Evolutionary conservation across 1,284 basidiomycete genomes (phyloP).

Genomic region (Moesziomyces sp.): DNA sequence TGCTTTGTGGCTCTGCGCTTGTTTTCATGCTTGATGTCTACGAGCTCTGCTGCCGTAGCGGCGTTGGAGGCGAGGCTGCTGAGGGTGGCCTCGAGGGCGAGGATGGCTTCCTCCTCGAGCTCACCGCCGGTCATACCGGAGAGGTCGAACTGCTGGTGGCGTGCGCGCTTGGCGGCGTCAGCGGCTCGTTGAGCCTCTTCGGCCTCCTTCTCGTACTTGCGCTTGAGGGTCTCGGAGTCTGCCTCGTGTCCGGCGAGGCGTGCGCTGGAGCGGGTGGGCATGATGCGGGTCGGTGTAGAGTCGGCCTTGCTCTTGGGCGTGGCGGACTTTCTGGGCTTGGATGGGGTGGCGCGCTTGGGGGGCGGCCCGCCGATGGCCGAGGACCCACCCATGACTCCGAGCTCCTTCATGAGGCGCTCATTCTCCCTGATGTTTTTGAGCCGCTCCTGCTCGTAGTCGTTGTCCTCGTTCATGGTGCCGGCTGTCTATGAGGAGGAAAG

Average conservation of each 20-base stretch:
- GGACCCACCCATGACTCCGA: constrained; percentile 55
- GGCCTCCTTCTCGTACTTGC: constrained; percentile 54
- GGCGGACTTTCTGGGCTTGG: constrained; percentile 35
- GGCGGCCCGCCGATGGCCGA: constrained; percentile 39
- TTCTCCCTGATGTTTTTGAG: constrained; percentile 64
- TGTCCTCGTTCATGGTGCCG: constrained; percentile 36
- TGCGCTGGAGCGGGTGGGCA: constrained; percentile 50
- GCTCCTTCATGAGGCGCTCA: constrained; percentile 60
- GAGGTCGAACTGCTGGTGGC: constrained; percentile 54
- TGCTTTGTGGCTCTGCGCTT: constrained; percentile 9
- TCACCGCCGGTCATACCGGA: constrained; percentile 41
- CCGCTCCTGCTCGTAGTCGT: constrained; percentile 59
- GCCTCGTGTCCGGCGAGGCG: constrained; percentile 53
- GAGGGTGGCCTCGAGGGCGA: constrained; percentile 33
- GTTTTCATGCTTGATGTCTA: constrained; percentile 36
- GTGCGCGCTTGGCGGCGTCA: constrained; percentile 49
- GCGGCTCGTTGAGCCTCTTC: constrained; percentile 40
- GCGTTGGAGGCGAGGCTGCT: constrained; percentile 18
- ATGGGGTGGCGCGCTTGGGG: constrained; percentile 25
- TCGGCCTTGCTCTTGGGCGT: constrained; percentile 35
- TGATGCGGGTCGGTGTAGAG: constrained; percentile 23
- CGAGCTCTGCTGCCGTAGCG: constrained; percentile 27
- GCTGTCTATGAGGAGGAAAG: neutral
- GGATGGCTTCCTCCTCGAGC: constrained; percentile 34
- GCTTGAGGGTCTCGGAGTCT: constrained; percentile 50